These are phyloP conservation scores for Pichia paraexigua DNA, from an alignment of 805 yeast genomes.

Conservation along the genomic window DNA sequence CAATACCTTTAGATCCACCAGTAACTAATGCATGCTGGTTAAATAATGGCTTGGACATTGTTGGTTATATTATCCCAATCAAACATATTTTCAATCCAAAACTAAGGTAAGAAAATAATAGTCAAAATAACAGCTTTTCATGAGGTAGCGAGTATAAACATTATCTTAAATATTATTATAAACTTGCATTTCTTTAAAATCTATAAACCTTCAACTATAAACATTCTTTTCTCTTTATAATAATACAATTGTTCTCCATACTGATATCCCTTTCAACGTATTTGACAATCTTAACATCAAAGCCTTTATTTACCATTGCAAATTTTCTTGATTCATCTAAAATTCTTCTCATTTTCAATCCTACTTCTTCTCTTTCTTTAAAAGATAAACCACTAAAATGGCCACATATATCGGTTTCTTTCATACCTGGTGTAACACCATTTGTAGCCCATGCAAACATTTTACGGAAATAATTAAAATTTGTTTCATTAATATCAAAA, in stretches of 20 bases:
- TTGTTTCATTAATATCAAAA: constrained; percentile 26
- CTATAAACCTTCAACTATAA: background rate
- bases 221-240: constrained; percentile 12
- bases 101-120: too few species aligned
- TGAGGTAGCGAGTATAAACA: background rate
- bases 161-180: too few species aligned
- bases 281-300: constrained; percentile 41
- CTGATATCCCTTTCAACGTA: constrained; percentile 55
- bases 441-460: constrained; percentile 87
- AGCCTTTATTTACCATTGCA: constrained; percentile 37
- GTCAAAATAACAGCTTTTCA: background rate
- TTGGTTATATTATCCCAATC: background rate
- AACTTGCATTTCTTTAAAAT: background rate
- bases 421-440: constrained; percentile 42
- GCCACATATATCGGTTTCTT: constrained; percentile 30
- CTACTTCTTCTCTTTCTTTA: constrained; percentile 49
- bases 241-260: constrained; percentile 47
- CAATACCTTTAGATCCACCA: constrained; percentile 68
- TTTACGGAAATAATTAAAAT: constrained; percentile 39
- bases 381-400: constrained; percentile 42
- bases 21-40: constrained; percentile 42
- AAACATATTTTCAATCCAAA: too few species aligned
- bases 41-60: background rate
- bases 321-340: constrained; percentile 64
- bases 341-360: constrained; percentile 60